These are phyloP conservation scores for Aspergillus udagawae DNA, from an alignment of 2,329 filamentous ascomycete genomes.

Conservation along the genomic window DNA sequence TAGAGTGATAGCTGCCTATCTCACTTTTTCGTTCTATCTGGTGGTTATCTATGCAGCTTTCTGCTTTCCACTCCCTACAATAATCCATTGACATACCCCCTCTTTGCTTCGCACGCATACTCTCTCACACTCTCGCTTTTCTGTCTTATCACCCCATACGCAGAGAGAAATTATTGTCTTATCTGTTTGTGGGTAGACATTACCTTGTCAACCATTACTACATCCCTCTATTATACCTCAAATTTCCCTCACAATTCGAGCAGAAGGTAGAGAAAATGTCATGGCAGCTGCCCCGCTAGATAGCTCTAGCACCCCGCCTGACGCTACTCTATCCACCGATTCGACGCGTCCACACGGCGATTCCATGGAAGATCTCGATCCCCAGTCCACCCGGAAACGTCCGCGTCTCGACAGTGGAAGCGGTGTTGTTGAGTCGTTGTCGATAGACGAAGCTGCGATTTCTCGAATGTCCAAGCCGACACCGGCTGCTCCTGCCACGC, in stretches of 20 bases:
- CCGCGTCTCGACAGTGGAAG: conserved; percentile 46
- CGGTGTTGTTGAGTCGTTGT: conserved; percentile 31
- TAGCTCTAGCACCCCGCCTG: conserved; percentile 40
- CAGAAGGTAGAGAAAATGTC: conserved; percentile 34
- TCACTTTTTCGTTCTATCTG: background rate
- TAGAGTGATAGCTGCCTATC: background rate
- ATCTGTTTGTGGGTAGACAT: background rate
- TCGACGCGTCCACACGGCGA: conserved; percentile 27
- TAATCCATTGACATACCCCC: too few relatives aligned
- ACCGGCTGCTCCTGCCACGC: conserved; percentile 25
- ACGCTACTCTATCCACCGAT: conserved; percentile 25
- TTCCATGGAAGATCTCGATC: conserved; percentile 39
- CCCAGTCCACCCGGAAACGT: conserved; percentile 42
- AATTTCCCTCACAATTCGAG: conserved; percentile 1
- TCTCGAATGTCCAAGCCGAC: conserved; percentile 15
- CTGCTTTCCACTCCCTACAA: background rate
- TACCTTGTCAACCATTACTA: background rate
- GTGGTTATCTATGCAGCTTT: background rate
- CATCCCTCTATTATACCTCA: background rate
- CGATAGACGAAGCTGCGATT: conserved; percentile 23
- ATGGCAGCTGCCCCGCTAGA: conserved; percentile 46
- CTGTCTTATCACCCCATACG: background rate
- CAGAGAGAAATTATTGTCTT: background rate
- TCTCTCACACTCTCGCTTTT: background rate
- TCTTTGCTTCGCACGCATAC: background rate